These are phyloP conservation scores for Pseudomonodictys pantanalensis DNA, from an alignment of 495 filamentous ascomycete species.

Conservation along the genomic window DNA sequence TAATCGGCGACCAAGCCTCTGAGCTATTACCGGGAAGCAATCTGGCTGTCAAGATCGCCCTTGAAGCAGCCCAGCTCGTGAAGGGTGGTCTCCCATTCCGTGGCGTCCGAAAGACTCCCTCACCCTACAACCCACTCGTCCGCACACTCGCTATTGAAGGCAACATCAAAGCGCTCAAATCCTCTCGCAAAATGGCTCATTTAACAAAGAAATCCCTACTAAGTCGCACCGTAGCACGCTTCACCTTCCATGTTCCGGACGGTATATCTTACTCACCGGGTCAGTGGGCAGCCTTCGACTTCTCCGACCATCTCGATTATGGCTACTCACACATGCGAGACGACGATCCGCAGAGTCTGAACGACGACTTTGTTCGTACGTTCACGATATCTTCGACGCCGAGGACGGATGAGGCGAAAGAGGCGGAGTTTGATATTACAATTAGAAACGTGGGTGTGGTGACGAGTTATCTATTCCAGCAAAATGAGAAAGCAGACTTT, in stretches of 20 bases:
- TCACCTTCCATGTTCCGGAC: conserved; percentile 50
- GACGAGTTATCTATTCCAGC: conserved; percentile 62
- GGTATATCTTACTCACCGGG: conserved; percentile 59
- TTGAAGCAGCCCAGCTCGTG: conserved; percentile 61
- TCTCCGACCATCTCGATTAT: conserved; percentile 60
- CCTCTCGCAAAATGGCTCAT: conserved; percentile 44
- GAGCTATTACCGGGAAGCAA: conserved; percentile 64
- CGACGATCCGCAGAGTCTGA: conserved; percentile 69
- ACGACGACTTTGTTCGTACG: conserved; percentile 78
- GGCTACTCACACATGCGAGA: conserved; percentile 82
- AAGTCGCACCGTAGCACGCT: conserved; percentile 63
- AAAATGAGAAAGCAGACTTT: conserved; percentile 50
- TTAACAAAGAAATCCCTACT: conserved; percentile 54
- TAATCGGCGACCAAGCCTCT: conserved; percentile 59
- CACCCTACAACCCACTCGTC: conserved; percentile 70
- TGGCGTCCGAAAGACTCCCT: conserved; percentile 54
- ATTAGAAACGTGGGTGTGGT: conserved; percentile 63
- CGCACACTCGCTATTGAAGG: conserved; percentile 55
- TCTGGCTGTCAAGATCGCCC: conserved; percentile 63
- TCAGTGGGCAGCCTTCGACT: conserved; percentile 72
- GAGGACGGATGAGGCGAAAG: conserved; percentile 24
- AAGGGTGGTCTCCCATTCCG: conserved; percentile 62
- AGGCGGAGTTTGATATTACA: conserved; percentile 67
- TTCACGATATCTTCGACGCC: conserved; percentile 70
- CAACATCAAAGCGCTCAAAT: conserved; percentile 27